Conservation (phyloP, 345 rosid genomes). For the Eucalyptus brandiana region DNA sequence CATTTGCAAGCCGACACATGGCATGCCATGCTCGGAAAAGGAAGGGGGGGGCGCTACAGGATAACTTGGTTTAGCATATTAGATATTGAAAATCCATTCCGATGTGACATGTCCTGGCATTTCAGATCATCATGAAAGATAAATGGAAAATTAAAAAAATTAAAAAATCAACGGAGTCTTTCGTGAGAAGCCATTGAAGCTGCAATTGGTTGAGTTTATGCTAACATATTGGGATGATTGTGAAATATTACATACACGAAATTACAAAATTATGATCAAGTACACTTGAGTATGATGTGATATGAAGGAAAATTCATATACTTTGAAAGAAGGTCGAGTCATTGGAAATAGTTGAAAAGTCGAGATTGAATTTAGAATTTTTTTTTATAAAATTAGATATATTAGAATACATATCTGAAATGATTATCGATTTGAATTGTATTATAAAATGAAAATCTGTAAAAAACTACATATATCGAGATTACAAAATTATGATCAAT, state of each 20-base stretch:
- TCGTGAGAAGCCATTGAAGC: neutral
- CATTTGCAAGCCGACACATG: neutral
- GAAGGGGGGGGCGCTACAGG: accelerated
- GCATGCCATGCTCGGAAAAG: neutral
- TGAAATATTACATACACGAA: accelerated
- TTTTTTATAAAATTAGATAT: accelerated
- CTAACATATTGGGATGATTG: accelerated
- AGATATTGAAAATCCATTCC: neutral
- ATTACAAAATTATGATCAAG: accelerated
- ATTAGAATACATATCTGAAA: accelerated
- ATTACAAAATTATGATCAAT: neutral
- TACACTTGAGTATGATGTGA: accelerated
- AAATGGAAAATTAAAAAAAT: neutral
- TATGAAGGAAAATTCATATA: accelerated
- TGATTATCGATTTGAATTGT: accelerated
- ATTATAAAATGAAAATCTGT: accelerated
- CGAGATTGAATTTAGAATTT: accelerated
- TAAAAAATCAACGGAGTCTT: neutral
- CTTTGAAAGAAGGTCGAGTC: accelerated
- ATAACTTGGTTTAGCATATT: neutral
- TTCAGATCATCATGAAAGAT: neutral
- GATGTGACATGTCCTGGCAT: neutral
- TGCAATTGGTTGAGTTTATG: neutral
- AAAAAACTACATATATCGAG: accelerated
- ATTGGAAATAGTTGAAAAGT: accelerated